Percentiles rank a stretch among this genome's conserved stretches.
phyloP scores from a whole-genome alignment of 148 eudicot species.

The Rhododendron ferrugineum region DNA sequence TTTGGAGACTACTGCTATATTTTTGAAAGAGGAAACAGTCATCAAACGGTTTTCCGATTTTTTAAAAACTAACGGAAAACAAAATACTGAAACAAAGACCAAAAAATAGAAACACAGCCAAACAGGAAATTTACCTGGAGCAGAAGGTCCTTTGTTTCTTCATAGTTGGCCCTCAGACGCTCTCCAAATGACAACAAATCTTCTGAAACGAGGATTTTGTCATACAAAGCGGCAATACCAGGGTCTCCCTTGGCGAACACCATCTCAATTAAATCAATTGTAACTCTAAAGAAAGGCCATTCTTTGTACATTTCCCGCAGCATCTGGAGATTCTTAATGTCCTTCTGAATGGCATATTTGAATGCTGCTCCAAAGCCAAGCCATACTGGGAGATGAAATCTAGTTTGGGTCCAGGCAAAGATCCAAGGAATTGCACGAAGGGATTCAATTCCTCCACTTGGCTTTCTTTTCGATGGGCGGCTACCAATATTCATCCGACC shows the following conservation, averaged over 20 bases:
- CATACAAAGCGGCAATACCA: slow-evolving; percentile 81
- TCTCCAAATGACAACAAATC: slow-evolving; percentile 86
- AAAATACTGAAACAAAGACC: not conserved
- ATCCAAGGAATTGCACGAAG: slow-evolving; percentile 99
- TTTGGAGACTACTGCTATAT: not conserved
- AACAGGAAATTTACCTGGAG: slow-evolving; percentile 52
- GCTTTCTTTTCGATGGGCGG: slow-evolving; percentile 94
- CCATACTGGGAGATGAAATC: slow-evolving; percentile 98
- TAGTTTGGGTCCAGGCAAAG: slow-evolving; percentile 98
- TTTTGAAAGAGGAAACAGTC: not conserved
- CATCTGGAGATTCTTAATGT: slow-evolving; percentile 62
- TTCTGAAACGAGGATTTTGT: slow-evolving; percentile 81
- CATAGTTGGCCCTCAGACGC: slow-evolving; percentile 59
- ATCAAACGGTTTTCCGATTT: not conserved
- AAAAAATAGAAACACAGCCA: not conserved
- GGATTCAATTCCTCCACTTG: slow-evolving; percentile 97
- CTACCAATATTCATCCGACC: slow-evolving; percentile 99
- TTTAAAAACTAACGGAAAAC: not conserved
- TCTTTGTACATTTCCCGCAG: slow-evolving; percentile 87
- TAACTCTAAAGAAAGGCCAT: slow-evolving; percentile 99
- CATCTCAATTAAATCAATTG: slow-evolving; percentile 92
- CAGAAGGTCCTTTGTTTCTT: slow-evolving; percentile 64
- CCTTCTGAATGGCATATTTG: slow-evolving; percentile 54
- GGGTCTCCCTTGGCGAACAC: slow-evolving; percentile 99
- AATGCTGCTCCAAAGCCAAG: slow-evolving; percentile 95